These are phyloP conservation scores for Carex littledalei DNA, from an alignment of 176 grass and related monocot genomes.

Conservation along the genomic window DNA sequence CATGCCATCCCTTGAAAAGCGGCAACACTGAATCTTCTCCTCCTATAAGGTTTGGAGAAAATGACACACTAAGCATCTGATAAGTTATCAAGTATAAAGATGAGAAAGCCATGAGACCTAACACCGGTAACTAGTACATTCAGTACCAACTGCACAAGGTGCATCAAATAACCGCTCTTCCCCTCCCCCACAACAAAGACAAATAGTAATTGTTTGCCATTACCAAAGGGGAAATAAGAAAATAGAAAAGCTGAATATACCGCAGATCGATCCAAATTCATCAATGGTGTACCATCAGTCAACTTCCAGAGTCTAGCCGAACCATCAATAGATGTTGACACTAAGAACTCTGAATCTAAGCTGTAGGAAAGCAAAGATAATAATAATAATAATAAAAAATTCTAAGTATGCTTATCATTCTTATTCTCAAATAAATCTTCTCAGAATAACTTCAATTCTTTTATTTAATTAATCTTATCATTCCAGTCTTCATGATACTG, in stretches of 20 bases:
- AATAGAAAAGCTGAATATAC: conserved; percentile 35
- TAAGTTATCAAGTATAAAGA: neutral
- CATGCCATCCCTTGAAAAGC: conserved; percentile 97
- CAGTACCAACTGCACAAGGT: neutral
- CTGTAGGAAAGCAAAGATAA: conserved; percentile 42
- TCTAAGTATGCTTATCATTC: conserved; percentile 3
- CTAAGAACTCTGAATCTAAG: conserved; percentile 96
- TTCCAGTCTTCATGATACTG: neutral
- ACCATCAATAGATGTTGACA: conserved; percentile 89
- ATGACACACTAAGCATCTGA: neutral
- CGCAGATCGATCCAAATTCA: conserved; percentile 65
- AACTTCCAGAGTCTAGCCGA: conserved; percentile 99
- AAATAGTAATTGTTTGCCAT: neutral
- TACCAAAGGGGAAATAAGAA: conserved; percentile 5
- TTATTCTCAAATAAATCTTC: neutral
- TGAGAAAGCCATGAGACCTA: neutral
- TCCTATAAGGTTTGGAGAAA: conserved; percentile 39
- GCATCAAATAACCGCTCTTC: neutral
- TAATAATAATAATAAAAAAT: neutral
- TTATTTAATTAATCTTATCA: neutral
- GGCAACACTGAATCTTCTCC: conserved; percentile 87
- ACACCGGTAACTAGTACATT: neutral
- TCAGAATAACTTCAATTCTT: neutral
- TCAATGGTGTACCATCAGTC: conserved; percentile 62
- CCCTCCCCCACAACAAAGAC: neutral